Evolutionary conservation across 2,329 filamentous ascomycete genomes (phyloP).

Genomic region (Pseudogymnoascus sp.): DNA sequence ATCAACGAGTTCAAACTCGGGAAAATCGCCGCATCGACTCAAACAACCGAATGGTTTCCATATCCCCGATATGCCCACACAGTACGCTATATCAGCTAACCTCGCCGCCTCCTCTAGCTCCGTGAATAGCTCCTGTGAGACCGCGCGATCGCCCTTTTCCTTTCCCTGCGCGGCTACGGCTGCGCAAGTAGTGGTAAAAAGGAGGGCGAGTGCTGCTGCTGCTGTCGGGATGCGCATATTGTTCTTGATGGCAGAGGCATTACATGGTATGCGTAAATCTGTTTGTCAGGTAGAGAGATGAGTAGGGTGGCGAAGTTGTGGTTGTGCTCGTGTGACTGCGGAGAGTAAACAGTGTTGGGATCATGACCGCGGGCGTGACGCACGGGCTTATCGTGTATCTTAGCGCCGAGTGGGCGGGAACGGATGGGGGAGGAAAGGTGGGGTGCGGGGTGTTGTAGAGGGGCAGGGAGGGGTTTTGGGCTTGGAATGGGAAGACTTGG

Average conservation of each 20-base stretch:
- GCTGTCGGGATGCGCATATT: slow-evolving; percentile 18
- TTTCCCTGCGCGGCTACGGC: neutral
- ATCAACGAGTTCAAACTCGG: slow-evolving; percentile 65
- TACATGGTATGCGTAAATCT: neutral
- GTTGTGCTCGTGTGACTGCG: neutral
- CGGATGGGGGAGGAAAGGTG: neutral
- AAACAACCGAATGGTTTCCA: slow-evolving; percentile 75
- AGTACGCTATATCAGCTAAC: slow-evolving; percentile 90
- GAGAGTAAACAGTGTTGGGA: neutral
- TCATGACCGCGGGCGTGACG: neutral
- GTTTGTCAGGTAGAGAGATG: neutral
- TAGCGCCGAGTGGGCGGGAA: neutral
- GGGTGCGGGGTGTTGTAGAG: neutral
- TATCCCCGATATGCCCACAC: slow-evolving; percentile 78
- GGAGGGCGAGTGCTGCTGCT: slow-evolving; percentile 16
- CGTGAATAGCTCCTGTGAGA: slow-evolving; percentile 61
- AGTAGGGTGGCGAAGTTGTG: neutral
- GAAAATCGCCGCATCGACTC: slow-evolving; percentile 78
- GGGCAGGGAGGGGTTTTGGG: neutral
- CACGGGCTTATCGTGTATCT: neutral
- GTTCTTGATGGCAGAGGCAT: slow-evolving; percentile 15
- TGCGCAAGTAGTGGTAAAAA: slow-evolving; percentile 25
- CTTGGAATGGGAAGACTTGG: neutral
- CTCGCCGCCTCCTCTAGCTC: slow-evolving; percentile 83
- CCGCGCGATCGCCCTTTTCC: slow-evolving; percentile 17